These are phyloP conservation scores for Plenodomus lindquistii DNA, from an alignment of 2,329 filamentous ascomycete species.

Conservation along the genomic window DNA sequence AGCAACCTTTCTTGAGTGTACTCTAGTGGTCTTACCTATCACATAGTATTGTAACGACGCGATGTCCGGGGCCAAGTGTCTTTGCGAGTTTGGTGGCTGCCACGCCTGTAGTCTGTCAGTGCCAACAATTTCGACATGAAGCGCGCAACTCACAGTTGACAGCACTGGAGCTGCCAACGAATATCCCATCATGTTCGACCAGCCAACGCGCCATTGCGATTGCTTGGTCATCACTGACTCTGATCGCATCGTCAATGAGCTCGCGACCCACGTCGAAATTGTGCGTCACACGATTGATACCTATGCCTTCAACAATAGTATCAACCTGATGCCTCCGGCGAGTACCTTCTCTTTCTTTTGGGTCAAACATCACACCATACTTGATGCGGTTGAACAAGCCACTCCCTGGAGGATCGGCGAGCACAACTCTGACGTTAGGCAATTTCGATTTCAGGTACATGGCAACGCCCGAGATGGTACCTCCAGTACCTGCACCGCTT, in stretches of 20 bases:
- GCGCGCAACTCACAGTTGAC: constrained; percentile 73
- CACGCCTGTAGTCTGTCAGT: constrained; percentile 50
- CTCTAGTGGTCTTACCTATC: constrained; percentile 53
- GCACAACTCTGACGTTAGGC: constrained; percentile 68
- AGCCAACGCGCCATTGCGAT: constrained; percentile 94
- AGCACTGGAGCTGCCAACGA: constrained; percentile 91
- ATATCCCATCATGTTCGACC: constrained; percentile 93
- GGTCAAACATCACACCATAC: constrained; percentile 93
- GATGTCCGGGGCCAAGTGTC: constrained; percentile 62
- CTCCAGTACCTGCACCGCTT: constrained; percentile 90
- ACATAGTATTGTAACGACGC: constrained; percentile 81
- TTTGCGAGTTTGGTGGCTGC: constrained; percentile 73
- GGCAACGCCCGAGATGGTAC: constrained; percentile 87
- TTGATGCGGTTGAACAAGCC: constrained; percentile 90
- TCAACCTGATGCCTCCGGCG: constrained; percentile 89
- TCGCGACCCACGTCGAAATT: constrained; percentile 90
- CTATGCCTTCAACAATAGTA: constrained; percentile 93
- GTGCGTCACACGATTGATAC: constrained; percentile 89
- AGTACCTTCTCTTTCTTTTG: constrained; percentile 88
- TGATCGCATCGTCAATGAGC: constrained; percentile 86
- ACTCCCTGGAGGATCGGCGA: constrained; percentile 93
- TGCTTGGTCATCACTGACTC: constrained; percentile 86
- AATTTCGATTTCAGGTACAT: constrained; percentile 77
- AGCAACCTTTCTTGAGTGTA: constrained; percentile 3
- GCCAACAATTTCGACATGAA: background rate